Base-by-base conservation (phyloP, 805 yeast species). In the Yamadazyma scolyti region DNA sequence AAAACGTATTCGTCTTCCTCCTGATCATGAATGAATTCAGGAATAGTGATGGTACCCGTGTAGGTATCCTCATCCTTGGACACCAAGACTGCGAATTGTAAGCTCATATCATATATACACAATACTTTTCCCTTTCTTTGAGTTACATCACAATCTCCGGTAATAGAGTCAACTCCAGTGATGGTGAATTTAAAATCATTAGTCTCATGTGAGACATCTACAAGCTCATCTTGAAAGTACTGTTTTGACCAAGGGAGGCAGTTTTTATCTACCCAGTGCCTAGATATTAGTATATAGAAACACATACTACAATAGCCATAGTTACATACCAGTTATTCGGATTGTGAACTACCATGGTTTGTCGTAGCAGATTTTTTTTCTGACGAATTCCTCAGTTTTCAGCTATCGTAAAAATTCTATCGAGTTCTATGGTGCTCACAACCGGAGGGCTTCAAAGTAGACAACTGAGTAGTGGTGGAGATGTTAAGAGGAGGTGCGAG, bases 101-200 rank as follows among this genome's bases (percentile, higher is more conserved):
- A 52, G 26, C 62, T 61, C 68, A 83, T 52, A 49, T 84, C 94
- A 47, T 73, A 83, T 29, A 83, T 79, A 49, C 90, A 82, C 46
- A 77, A 73, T 16, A 80, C 85, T 56, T 78, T 81, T 6, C 90
- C 90, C 56, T 84, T 84, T 62, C 94, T 73, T 56, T 84, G 90
- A 14, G 86, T 79, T 9, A 84, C 89, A 47, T 83, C 84, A 46
- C 93, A 82, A 53, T 84, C 93, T 14, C 94, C 94, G 5, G 64
- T 49, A 11, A 65, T 53, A 5, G 72, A 52, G 16, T 54, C 60
- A 3, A 80, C 59, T 2, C 65, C 47, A 12, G 57, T 57, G 25
- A 79, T 46, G 6, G 54, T 34, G 24, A 58, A 43, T 14, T 30
- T 43, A 30, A 43, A 40, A 6, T 23, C 39, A 12, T 56, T 65